Evolutionary conservation across 106 monocot genomes (phyloP).

Genomic region (Dendrobium catenatum): DNA sequence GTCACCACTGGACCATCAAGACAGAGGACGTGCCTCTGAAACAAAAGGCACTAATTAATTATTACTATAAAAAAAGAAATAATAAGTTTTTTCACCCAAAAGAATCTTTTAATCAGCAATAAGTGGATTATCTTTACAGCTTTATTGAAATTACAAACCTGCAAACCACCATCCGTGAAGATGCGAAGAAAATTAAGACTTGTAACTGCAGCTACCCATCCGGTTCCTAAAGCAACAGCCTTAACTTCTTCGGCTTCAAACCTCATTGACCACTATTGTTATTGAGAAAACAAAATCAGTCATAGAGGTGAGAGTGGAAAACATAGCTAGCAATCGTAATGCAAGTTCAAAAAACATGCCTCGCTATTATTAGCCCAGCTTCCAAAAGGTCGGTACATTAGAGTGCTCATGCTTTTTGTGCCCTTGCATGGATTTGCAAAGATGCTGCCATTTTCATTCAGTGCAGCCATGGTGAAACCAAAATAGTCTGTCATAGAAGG

Average conservation of each 20-base stretch:
- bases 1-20: slow-evolving; percentile 79
- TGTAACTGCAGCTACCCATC: slow-evolving; percentile 86
- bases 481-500: slow-evolving; percentile 98
- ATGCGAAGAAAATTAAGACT: slow-evolving; percentile 83
- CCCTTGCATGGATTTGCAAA: slow-evolving; percentile 94
- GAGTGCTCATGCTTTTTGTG: slow-evolving; percentile 86
- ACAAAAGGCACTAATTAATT: neutral
- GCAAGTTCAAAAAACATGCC: slow-evolving; percentile 25
- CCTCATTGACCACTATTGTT: slow-evolving; percentile 88
- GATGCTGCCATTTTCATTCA: slow-evolving; percentile 84
- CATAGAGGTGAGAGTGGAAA: neutral
- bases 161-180: slow-evolving; percentile 90
- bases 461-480: slow-evolving; percentile 92
- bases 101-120: neutral
- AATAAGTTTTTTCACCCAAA: neutral
- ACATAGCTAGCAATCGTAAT: neutral
- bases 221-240: slow-evolving; percentile 77
- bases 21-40: slow-evolving; percentile 78
- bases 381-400: slow-evolving; percentile 95
- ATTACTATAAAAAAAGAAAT: neutral
- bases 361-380: slow-evolving; percentile 99
- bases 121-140: neutral
- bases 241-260: slow-evolving; percentile 97
- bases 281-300: neutral
- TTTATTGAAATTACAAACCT: slow-evolving; percentile 41